Evolutionary conservation across 2,329 filamentous ascomycete genomes (phyloP).

Genomic region (Fusarium marasasianum): DNA sequence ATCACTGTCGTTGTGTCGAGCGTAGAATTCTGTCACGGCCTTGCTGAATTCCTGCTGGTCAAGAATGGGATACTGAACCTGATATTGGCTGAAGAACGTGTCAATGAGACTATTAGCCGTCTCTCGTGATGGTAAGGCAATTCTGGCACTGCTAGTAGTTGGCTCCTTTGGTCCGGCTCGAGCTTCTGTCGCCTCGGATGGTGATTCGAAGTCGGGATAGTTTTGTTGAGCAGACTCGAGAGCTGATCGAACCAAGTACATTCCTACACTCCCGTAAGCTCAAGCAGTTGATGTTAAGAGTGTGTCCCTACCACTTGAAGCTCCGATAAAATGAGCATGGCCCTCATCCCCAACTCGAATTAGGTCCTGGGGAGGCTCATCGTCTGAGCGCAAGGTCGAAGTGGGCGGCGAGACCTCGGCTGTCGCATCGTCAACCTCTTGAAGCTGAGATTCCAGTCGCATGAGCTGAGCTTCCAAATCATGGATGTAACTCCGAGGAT

Average conservation of each 20-base stretch:
- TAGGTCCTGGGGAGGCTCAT: background rate
- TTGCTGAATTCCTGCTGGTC: background rate
- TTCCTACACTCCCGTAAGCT: background rate
- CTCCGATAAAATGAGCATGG: background rate
- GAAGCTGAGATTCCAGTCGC: background rate
- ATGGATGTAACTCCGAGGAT: constrained; percentile 2
- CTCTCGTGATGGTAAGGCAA: background rate
- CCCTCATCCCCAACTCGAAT: background rate
- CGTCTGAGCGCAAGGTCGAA: background rate
- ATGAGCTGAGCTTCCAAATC: constrained; percentile 1
- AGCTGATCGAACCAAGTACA: constrained; percentile 12
- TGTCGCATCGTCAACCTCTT: background rate
- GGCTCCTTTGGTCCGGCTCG: background rate
- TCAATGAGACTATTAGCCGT: background rate
- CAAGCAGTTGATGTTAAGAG: accelerated
- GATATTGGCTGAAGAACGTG: constrained; percentile 2
- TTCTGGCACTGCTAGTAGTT: background rate
- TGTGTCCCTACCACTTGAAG: background rate
- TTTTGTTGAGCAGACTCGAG: constrained; percentile 12
- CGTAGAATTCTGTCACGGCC: background rate
- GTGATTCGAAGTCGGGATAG: background rate
- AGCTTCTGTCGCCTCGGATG: background rate
- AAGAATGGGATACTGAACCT: constrained; percentile 11
- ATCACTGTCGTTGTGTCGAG: background rate
- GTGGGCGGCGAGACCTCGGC: background rate